Conservation (phyloP, 2,329 filamentous ascomycete genomes). For the Teratosphaeria zuluensis region DNA sequence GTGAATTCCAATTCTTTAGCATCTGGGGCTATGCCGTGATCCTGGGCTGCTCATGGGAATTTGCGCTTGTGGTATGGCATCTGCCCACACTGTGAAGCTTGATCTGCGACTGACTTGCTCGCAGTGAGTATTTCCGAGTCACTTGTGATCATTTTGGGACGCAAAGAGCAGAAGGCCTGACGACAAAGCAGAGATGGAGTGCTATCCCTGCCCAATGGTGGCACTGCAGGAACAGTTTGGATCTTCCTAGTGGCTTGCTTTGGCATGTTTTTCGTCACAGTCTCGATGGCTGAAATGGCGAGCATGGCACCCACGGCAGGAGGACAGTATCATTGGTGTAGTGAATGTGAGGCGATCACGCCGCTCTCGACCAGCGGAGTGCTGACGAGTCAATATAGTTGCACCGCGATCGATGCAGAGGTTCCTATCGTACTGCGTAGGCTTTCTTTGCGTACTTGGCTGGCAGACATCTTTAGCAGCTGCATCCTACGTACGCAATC, state of each 20-base stretch:
- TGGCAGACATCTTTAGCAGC: slow-evolving; percentile 29
- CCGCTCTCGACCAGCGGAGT: background rate
- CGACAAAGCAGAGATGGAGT: slow-evolving; percentile 1
- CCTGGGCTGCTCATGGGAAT: slow-evolving; percentile 5
- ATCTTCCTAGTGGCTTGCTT: slow-evolving; percentile 3
- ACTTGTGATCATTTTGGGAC: background rate
- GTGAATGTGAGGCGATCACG: background rate
- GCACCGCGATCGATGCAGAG: slow-evolving; percentile 44
- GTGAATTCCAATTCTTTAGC: slow-evolving; percentile 5
- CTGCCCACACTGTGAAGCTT: background rate
- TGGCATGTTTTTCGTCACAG: slow-evolving; percentile 4
- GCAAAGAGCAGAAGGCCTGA: background rate
- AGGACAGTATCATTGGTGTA: slow-evolving; percentile 2
- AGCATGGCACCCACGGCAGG: slow-evolving; percentile 1
- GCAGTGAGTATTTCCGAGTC: background rate
- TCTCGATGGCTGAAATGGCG: slow-evolving; percentile 4
- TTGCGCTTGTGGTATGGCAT: background rate
- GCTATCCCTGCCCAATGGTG: slow-evolving; percentile 6
- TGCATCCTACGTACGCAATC: slow-evolving; percentile 10
- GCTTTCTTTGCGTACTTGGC: slow-evolving; percentile 24
- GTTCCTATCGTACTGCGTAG: slow-evolving; percentile 45
- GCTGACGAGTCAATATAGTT: slow-evolving; percentile 10
- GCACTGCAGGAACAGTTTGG: slow-evolving; percentile 7
- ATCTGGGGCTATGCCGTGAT: slow-evolving; percentile 7
- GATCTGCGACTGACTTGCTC: background rate